phyloP scores from a whole-genome alignment of 2,329 filamentous ascomycete species.

The Paraphoma sp. region DNA sequence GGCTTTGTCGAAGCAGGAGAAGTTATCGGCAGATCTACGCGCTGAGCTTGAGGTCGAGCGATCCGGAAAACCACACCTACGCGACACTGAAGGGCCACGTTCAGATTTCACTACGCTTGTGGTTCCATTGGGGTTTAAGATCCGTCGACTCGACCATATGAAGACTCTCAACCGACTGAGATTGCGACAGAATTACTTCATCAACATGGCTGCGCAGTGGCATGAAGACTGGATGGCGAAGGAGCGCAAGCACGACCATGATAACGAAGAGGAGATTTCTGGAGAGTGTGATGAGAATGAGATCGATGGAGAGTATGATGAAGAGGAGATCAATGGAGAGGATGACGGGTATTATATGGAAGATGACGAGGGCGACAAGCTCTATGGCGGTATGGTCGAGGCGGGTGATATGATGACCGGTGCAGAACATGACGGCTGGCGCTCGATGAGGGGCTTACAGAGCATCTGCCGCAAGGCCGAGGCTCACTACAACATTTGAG shows the following conservation, averaged over 20 bases:
- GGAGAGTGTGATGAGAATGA: not conserved
- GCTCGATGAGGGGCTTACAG: slow-evolving; percentile 15
- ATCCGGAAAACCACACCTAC: slow-evolving; percentile 19
- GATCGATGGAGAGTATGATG: not conserved
- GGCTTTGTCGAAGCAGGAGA: slow-evolving; percentile 11
- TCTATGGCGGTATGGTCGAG: slow-evolving; percentile 17
- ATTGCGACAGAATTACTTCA: slow-evolving; percentile 10
- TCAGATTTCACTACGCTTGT: slow-evolving; percentile 14
- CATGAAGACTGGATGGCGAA: slow-evolving; percentile 21
- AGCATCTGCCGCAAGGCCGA: slow-evolving; percentile 15
- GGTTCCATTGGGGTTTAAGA: slow-evolving; percentile 16
- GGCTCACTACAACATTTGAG: slow-evolving; percentile 1
- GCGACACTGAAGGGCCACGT: slow-evolving; percentile 9
- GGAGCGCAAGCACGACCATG: not conserved
- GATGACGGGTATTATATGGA: not conserved
- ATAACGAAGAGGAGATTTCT: not conserved
- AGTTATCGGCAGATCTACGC: slow-evolving; percentile 14
- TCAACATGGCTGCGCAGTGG: slow-evolving; percentile 9
- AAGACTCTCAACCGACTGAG: slow-evolving; percentile 6
- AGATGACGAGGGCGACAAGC: slow-evolving; percentile 4
- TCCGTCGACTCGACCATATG: slow-evolving; percentile 16
- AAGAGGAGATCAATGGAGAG: not conserved
- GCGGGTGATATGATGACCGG: slow-evolving; percentile 14
- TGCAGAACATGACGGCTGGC: slow-evolving; percentile 19
- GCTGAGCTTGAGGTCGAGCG: slow-evolving; percentile 17